Evolutionary conservation across 2,329 filamentous ascomycete genomes (phyloP).

Genomic region (Diplodia sapinea): DNA sequence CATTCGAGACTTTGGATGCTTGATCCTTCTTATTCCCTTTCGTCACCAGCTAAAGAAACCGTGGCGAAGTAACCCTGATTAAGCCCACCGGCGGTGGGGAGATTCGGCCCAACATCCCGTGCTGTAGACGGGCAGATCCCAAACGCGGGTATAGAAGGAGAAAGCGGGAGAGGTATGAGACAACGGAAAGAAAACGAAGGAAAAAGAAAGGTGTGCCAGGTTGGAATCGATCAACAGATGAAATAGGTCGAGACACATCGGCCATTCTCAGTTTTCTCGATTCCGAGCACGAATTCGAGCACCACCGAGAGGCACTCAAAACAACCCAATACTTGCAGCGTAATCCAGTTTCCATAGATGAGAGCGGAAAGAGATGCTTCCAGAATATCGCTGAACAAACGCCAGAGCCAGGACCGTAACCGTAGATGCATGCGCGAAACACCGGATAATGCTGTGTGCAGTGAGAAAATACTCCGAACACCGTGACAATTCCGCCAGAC

Average conservation of each 20-base stretch:
- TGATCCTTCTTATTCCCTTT: slow-evolving; percentile 1
- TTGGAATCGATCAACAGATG: neutral
- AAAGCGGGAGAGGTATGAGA: slow-evolving; percentile 13
- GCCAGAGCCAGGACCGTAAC: slow-evolving; percentile 21
- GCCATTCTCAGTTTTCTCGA: neutral
- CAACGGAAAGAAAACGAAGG: neutral
- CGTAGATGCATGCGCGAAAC: slow-evolving; percentile 18
- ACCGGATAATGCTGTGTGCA: slow-evolving; percentile 17
- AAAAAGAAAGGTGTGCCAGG: neutral
- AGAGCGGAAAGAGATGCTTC: neutral
- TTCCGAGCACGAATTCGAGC: neutral
- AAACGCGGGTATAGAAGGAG: neutral
- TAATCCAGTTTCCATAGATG: slow-evolving; percentile 11
- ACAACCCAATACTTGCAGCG: slow-evolving; percentile 10
- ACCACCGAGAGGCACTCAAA: neutral
- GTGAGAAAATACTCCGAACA: slow-evolving; percentile 16
- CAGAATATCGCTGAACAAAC: slow-evolving; percentile 22
- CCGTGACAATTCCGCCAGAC: neutral
- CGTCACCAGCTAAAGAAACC: neutral
- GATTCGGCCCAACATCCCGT: neutral
- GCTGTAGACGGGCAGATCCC: neutral
- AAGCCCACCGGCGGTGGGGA: slow-evolving; percentile 1
- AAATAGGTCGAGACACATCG: neutral
- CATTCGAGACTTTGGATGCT: slow-evolving; percentile 7
- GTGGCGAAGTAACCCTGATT: slow-evolving; percentile 10